Evolutionary conservation across 2,329 filamentous ascomycete genomes (phyloP).

Genomic region (Fusarium annulatum): DNA sequence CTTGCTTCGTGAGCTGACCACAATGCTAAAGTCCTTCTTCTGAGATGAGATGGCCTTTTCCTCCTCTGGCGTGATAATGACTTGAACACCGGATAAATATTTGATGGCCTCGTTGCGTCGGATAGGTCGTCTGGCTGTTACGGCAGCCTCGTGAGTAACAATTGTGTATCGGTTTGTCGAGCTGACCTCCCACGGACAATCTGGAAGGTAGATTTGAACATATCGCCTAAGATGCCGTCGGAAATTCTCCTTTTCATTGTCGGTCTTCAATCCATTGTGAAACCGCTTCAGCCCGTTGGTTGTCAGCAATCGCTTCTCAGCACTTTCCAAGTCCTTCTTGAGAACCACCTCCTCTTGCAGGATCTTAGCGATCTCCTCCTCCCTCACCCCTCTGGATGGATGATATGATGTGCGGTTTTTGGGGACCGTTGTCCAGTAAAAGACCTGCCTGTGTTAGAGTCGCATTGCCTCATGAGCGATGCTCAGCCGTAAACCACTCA

Average conservation of each 20-base stretch:
- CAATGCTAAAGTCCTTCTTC: conserved; percentile 96
- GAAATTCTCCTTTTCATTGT: conserved; percentile 88
- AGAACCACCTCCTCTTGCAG: conserved; percentile 76
- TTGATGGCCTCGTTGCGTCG: conserved; percentile 87
- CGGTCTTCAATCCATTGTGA: conserved; percentile 72
- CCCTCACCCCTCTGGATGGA: conserved; percentile 80
- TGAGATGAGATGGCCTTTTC: conserved; percentile 82
- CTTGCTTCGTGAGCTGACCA: conserved; percentile 92
- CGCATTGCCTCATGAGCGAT: conserved; percentile 11
- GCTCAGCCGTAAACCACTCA: conserved; percentile 61
- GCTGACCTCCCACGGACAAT: conserved; percentile 92
- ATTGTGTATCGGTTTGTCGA: conserved; percentile 97
- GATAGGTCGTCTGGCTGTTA: conserved; percentile 84
- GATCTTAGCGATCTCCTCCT: conserved; percentile 70
- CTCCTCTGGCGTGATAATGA: conserved; percentile 91
- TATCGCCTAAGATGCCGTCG: conserved; percentile 87
- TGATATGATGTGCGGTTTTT: conserved; percentile 93
- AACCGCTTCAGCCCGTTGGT: conserved; percentile 81
- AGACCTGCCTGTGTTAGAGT: conserved; percentile 65
- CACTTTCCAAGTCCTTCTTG: conserved; percentile 75
- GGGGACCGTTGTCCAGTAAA: conserved; percentile 95
- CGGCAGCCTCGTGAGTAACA: conserved; percentile 85
- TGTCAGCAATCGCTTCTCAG: conserved; percentile 77
- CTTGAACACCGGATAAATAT: conserved; percentile 90
- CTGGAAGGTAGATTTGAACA: conserved; percentile 89